Base-by-base conservation (phyloP, 2,329 filamentous ascomycete genomes). In the Graphilbum fragrans region DNA sequence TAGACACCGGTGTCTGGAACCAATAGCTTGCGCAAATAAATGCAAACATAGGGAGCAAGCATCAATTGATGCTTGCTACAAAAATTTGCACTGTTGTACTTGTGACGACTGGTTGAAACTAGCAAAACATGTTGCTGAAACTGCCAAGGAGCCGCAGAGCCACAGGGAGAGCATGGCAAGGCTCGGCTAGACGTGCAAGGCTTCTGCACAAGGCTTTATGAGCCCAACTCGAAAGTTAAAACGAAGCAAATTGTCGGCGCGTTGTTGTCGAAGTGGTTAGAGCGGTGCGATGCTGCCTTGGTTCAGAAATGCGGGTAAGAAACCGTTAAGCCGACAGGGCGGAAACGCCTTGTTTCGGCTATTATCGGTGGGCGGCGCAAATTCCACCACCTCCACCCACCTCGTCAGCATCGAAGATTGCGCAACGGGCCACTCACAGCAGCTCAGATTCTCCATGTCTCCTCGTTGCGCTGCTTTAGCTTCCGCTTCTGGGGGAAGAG, bases 301-400 rank as follows among this genome's bases (percentile, higher is more conserved):
- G 38, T 35, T 29, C 38, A 16, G 27, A 38, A 35, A 27, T 22
- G 21, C 23, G n/a, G n/a, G n/a, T n/a, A n/a, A n/a, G n/a, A n/a
- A n/a, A 36, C 35, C 21, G 9, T 21, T 22, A 35, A 35, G 34
- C 25, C 12, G 25, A 27, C 35, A 27, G n/a, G n/a, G 38, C 41
- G 41, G 41, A 39, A 42, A n/a, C 37, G 42, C 36, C 20, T 46
- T 33, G 5, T 20, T 22, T 46, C 45, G 43, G 43, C 40, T 49
- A 46, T 11, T 18, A 21, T 45, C 47, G 45, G 47, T n/a, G 23
- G n/a, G 21, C 39, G 37, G 22, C 22, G 16, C 31, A 16, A 18
- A 36, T 38, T 41, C 35, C 38, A 31, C 22, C 31, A 9, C 25
- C 8, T 27, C 25, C 18, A 16, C 9, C 4, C 18, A 12, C 14